Conservation (phyloP, 2,329 filamentous ascomycete species). For the Epichloe glyceriae region DNA sequence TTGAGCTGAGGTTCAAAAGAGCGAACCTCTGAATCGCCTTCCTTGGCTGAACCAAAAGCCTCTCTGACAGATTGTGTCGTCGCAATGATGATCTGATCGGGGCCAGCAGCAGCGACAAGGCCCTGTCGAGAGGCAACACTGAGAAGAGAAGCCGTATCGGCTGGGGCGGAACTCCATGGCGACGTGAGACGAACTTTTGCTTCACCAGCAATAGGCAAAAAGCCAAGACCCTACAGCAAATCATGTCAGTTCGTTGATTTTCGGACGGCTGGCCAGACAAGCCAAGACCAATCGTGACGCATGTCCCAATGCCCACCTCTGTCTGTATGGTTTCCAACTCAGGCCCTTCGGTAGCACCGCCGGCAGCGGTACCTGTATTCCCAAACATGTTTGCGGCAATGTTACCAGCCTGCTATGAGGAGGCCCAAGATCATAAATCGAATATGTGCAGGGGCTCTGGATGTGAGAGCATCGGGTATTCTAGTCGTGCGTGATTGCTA, state of each 20-base stretch:
- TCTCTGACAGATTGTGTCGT: conserved; percentile 67
- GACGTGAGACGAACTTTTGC: conserved; percentile 70
- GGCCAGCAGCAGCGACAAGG: conserved; percentile 76
- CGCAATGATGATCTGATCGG: conserved; percentile 63
- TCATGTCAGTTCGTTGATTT: background rate
- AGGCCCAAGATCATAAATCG: conserved; percentile 15
- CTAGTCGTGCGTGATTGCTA: background rate
- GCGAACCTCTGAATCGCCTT: conserved; percentile 51
- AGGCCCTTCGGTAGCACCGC: conserved; percentile 36
- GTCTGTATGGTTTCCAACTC: conserved; percentile 70
- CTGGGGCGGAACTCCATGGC: conserved; percentile 64
- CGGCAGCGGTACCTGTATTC: conserved; percentile 31
- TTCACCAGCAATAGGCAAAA: conserved; percentile 67
- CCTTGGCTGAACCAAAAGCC: conserved; percentile 50
- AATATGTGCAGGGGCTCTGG: background rate
- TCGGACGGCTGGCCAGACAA: background rate
- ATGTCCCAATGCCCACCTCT: conserved; percentile 42
- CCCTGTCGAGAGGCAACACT: conserved; percentile 69
- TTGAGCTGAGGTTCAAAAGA: conserved; percentile 61
- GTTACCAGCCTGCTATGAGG: conserved; percentile 19
- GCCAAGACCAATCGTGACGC: background rate
- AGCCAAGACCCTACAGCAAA: conserved; percentile 54
- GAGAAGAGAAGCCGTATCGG: conserved; percentile 68
- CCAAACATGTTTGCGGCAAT: conserved; percentile 43
- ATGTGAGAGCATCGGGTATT: background rate